Base-by-base conservation (phyloP, 805 yeast genomes). In the Saccharomycopsis guyanensis region DNA sequence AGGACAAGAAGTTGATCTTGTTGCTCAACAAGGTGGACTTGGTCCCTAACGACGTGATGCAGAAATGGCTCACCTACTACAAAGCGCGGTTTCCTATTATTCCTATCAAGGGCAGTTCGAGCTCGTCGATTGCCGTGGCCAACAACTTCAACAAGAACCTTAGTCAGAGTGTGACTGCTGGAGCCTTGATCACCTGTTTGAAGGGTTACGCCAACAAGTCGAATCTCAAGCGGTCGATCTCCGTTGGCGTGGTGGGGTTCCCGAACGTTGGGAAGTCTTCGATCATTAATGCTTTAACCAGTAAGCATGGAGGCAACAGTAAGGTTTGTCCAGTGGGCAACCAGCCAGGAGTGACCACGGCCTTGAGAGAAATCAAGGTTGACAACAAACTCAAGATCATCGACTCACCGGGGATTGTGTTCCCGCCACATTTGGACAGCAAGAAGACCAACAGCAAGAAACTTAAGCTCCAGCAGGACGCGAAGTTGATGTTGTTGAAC, bases 201-300 rank as follows among this genome's bases (percentile, higher is more conserved):
- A 91, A 91, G 66, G 73, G 87, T 40, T 93, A 82, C 61, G 89
- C 97, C 18, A 73, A 76, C 53, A 83, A 84, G 64, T 76, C 88
- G 19, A 85, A 88, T 60, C 72, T 89, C 57, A 89, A 89, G 61
- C 80, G 97, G 62, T 79, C 95, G 12, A 82, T 89, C 47, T 76
- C 86, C 38, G 97, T 87, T 39, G 97, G 98, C 63, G 95, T 91
- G 36, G 85, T 91, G 55, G 98, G 98, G 15, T 91, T 88, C 67
- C 98, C 98, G 42, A 91, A 91, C 62, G 97, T 91, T 44, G 97
- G 97, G 58, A 89, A 89, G 63, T 88, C 96, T 2, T 86, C 96
- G 16, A 83, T 93, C 48, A 93, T 91, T 60, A 91, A 91, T 64
- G 83, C 97, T 2, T 71, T 91, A 55, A 80, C 87, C 2, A 39